phyloP scores from a whole-genome alignment of 176 grass and related monocot species.

The Carex kokanica region DNA sequence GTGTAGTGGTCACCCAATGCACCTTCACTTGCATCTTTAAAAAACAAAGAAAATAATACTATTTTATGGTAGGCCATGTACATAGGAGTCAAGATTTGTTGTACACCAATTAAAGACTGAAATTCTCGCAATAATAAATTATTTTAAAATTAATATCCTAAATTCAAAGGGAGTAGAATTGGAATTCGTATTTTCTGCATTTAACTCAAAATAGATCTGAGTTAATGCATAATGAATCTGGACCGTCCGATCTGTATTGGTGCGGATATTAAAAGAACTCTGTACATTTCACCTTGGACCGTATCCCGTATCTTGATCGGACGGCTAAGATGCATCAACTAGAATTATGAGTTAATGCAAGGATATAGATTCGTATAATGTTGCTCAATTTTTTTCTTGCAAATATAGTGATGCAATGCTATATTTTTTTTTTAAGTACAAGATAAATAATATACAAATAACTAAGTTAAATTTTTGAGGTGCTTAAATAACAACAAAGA shows the following conservation, averaged over 20 bases:
- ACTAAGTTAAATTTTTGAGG: not conserved
- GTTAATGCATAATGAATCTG: too few relatives aligned
- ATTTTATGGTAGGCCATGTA: conserved; percentile 21
- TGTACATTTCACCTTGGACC: too few relatives aligned
- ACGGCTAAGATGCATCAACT: too few relatives aligned
- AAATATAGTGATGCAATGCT: not conserved
- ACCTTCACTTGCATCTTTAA: conserved; percentile 20
- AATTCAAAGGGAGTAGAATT: not conserved
- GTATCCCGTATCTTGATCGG: too few relatives aligned
- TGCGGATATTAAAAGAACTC: too few relatives aligned
- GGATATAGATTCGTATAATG: not conserved
- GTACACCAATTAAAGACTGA: not conserved
- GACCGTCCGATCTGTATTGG: too few relatives aligned
- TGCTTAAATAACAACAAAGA: not conserved
- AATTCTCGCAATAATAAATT: too few relatives aligned
- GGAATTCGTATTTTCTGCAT: too few relatives aligned
- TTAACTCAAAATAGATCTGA: too few relatives aligned
- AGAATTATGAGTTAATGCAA: too few relatives aligned
- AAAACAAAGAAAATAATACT: not conserved
- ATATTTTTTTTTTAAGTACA: not conserved
- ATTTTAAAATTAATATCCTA: conserved; percentile 1
- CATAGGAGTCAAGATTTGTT: conserved; percentile 21
- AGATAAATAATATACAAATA: not conserved
- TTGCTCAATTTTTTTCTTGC: not conserved
- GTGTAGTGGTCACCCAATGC: conserved; percentile 18